Base-by-base conservation (phyloP, 139 green algal species). In the Edaphochlamys debaryana region DNA sequence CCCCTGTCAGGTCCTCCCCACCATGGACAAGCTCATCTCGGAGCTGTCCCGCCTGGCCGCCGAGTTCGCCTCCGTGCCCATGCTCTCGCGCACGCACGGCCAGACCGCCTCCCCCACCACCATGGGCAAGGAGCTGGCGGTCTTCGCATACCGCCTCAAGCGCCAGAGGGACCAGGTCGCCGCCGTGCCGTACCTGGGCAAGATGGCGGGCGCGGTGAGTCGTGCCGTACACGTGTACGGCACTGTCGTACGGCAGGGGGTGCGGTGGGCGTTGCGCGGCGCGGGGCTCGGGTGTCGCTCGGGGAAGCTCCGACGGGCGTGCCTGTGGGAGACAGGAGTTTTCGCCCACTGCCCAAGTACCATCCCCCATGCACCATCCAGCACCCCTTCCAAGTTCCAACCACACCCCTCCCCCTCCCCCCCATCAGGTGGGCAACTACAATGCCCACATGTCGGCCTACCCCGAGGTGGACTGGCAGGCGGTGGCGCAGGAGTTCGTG, bases 121-220 rank as follows among this genome's bases (percentile, higher is more conserved):
- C 52, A 93, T 99, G 90, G 98, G 98, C 89, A 99, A 99, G 92
- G 98, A 99, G 91, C 94, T 99, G 92, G 96, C 98, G 19, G 95
- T 98, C 41, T 97, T 99, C 86, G 95, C 94, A 0, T 98, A 98
- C 90, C 90, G 92, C 32, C 90, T 97, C 30, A 58, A 86, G 62
- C 79, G 94, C 19, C 95, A 98, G 87, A 82, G 94, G 23, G 67
- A 93, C 74, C 85, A 88, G 82, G 42, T 89, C 54, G 91, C 87
- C 20, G 69, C 79, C 4, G 92, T 98, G 64, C 92, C 91, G 0
- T 82, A 96, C 37, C 87, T 95, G 27, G 96, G 96, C 67, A 99
- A 99, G 90, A 98, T 98, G 76, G 96, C 94, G n/a, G 96, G 96
- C 32, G 95, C 97, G 23, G 97, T 54, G 45, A 54, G 45, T n/a